Percentiles rank a stretch among this genome's conserved stretches.
Conservation (phyloP, 1,139 yeast species). For the Blastobotrys ciferrii region DNA sequence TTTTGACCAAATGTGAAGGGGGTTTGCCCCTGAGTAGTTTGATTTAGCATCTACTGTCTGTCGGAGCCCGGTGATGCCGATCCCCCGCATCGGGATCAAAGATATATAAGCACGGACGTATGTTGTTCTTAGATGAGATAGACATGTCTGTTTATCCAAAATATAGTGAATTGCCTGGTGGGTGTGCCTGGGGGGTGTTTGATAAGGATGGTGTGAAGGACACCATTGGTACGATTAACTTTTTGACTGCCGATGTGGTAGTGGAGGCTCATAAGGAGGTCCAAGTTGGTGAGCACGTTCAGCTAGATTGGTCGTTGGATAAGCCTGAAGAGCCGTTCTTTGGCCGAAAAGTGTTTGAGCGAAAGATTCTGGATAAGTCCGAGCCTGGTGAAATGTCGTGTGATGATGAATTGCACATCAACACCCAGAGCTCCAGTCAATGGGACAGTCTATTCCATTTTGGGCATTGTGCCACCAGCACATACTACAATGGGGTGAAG, state of each 20-base stretch:
- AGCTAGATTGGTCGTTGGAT: slow-evolving; percentile 25
- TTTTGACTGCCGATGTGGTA: slow-evolving; percentile 25
- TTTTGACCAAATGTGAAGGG: too few relatives aligned
- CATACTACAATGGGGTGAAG: slow-evolving; percentile 29
- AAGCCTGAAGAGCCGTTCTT: slow-evolving; percentile 24
- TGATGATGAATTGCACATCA: slow-evolving; percentile 33
- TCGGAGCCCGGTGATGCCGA: not conserved
- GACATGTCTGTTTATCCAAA: not conserved
- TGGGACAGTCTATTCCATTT: slow-evolving; percentile 39
- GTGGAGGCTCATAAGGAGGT: slow-evolving; percentile 24
- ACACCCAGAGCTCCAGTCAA: slow-evolving; percentile 37
- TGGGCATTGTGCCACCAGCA: slow-evolving; percentile 21
- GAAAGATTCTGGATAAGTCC: slow-evolving; percentile 9
- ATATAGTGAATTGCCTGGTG: not conserved
- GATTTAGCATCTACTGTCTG: too few relatives aligned
- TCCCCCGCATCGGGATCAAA: not conserved
- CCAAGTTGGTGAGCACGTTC: slow-evolving; percentile 24
- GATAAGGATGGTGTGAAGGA: slow-evolving; percentile 17
- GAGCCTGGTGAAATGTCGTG: slow-evolving; percentile 19
- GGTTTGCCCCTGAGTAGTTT: too few relatives aligned
- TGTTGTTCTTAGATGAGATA: too few relatives aligned
- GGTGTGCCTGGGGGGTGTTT: slow-evolving; percentile 6
- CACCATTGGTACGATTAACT: slow-evolving; percentile 25
- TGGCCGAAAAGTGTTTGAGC: slow-evolving; percentile 19
- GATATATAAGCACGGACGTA: too few relatives aligned